These are phyloP conservation scores for Plasmodium vivax DNA, from an alignment of 169 alveolate genomes.

Conservation along the genomic window DNA sequence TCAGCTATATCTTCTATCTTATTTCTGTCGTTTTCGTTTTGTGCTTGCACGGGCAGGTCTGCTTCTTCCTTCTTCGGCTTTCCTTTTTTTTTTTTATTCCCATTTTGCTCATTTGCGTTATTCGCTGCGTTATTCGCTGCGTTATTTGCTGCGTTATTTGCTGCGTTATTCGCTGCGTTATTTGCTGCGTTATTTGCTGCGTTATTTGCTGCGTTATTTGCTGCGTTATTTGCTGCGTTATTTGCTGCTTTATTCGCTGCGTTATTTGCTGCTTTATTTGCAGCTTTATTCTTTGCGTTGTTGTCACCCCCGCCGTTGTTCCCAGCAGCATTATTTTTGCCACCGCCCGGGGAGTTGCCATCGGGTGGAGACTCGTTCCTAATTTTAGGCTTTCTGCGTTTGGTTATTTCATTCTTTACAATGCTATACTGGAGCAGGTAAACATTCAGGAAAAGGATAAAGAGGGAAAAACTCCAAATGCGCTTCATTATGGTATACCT, in stretches of 20 bases:
- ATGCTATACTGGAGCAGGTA: background rate
- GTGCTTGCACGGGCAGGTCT: background rate
- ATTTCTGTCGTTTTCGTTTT: background rate
- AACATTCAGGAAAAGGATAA: background rate
- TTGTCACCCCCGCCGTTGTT: background rate
- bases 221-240: too few species aligned
- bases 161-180: too few species aligned
- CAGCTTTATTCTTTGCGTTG: too few species aligned
- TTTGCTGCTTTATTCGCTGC: too few species aligned
- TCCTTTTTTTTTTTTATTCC: background rate
- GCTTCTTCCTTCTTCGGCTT: background rate
- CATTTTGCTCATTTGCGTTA: background rate
- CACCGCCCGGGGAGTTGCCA: too few species aligned
- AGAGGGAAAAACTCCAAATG: background rate
- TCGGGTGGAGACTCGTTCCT: background rate
- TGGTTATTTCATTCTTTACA: background rate
- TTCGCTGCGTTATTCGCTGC: too few species aligned
- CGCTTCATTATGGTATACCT: background rate
- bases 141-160: too few species aligned
- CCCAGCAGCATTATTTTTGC: background rate
- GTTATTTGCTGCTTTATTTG: too few species aligned
- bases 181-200: too few species aligned
- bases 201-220: too few species aligned
- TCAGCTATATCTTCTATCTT: background rate
- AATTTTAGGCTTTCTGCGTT: background rate